A percentile compares a stretch with the other conserved stretches of the same genome.
These are phyloP conservation scores for Dunaliella sp. DNA, from an alignment of 139 green algal genomes.

Conservation along the genomic window DNA sequence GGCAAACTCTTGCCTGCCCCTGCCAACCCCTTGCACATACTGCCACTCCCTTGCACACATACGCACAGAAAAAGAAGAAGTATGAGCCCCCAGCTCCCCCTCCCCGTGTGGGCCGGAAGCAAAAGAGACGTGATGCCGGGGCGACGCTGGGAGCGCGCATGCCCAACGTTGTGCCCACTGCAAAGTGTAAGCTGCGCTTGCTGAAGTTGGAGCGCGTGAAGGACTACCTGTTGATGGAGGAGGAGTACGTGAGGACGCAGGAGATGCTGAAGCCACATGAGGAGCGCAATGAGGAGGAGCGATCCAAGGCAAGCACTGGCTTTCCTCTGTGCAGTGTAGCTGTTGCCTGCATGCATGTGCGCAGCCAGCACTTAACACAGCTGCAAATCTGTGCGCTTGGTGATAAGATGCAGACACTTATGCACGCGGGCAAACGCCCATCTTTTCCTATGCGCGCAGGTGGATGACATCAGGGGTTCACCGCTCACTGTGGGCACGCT, in stretches of 20 bases:
- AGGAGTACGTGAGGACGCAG: conserved; percentile 97
- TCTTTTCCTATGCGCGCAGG: conserved; percentile 41
- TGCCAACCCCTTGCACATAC: no score
- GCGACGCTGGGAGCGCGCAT: conserved; percentile 76
- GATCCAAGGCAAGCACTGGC: conserved; percentile 67
- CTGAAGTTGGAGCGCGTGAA: conserved; percentile 99
- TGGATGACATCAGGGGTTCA: conserved; percentile 94
- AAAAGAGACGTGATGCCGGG: conserved; percentile 70
- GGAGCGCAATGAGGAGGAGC: conserved; percentile 92
- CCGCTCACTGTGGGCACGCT: conserved; percentile 93
- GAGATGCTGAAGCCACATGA: conserved; percentile 89
- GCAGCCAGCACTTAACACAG: no score
- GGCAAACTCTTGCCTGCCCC: no score
- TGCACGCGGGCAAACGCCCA: background rate
- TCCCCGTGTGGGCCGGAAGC: conserved; percentile 92
- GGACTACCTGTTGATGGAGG: conserved; percentile 99
- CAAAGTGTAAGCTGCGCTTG: conserved; percentile 94
- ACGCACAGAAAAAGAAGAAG: conserved; percentile 92
- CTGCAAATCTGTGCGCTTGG: no score
- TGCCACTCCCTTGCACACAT: background rate
- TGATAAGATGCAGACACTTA: no score
- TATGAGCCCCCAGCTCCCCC: conserved; percentile 92
- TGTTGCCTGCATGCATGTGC: no score
- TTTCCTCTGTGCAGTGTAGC: background rate
- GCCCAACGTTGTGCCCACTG: conserved; percentile 85